Conservation (phyloP, 345 rosid genomes). For the Brassica cretica region DNA sequence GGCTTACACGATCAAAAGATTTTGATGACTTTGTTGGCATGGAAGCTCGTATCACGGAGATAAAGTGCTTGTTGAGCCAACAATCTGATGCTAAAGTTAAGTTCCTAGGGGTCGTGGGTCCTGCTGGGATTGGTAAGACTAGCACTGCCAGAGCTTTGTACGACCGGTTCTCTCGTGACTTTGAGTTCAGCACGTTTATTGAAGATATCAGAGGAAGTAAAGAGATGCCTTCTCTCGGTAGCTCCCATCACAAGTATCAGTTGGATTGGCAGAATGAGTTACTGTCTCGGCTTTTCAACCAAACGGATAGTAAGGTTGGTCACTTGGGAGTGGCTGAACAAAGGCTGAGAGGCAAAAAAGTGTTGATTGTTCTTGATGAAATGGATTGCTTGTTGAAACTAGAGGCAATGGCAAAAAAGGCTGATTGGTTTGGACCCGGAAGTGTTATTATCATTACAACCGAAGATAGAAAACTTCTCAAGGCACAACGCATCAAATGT, state of each 20-base stretch:
- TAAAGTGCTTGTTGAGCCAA: neutral
- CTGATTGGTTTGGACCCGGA: neutral
- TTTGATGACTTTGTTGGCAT: conserved; percentile 16
- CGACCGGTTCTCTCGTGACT: neutral
- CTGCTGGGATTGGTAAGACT: conserved; percentile 27
- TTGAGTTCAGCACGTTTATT: neutral
- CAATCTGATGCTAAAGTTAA: neutral
- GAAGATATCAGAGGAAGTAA: conserved; percentile 1
- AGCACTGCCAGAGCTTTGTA: conserved; percentile 4
- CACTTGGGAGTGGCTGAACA: neutral
- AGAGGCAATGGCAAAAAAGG: neutral
- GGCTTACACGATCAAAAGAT: neutral
- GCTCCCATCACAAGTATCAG: neutral
- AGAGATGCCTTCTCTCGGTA: neutral
- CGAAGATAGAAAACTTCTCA: neutral
- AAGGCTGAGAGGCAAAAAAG: neutral
- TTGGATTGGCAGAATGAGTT: neutral
- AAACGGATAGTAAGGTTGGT: neutral
- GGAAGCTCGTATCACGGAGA: neutral
- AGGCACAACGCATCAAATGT: neutral
- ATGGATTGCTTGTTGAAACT: neutral
- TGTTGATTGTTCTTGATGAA: conserved; percentile 4
- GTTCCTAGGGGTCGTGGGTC: conserved; percentile 6
- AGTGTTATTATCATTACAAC: neutral
- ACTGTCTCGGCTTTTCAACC: neutral